Evolutionary conservation across 2,329 filamentous ascomycete species (phyloP), one percentile per base, ranked within the genome.

Genomic region (Trichoderma guizhouense): DNA sequence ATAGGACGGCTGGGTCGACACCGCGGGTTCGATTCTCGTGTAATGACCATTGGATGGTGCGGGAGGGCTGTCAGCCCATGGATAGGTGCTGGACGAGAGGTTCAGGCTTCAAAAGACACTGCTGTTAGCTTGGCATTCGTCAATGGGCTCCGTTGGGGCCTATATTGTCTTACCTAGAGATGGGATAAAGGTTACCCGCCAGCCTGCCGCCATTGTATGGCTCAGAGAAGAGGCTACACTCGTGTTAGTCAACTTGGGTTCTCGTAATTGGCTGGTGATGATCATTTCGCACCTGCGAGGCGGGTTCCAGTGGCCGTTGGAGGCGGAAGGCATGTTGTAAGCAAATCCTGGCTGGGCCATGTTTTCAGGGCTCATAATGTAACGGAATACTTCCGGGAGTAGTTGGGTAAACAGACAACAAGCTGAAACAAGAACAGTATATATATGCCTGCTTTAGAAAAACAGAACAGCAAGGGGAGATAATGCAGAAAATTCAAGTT

Each of bases 261-360:
- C 18, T 69, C 64, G 28, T 61, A 26, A 11, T 32, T 53, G 47
- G 63, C 47, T 69, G 53, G 32, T 58, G 64, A 18, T 73, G 57
- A 73, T 71, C 62, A 76, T 72, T 78, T 80, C 85, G 83, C 84
- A 88, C 86, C 86, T 88, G 81, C 84, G 85, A 75, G 83, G 81
- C 74, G 84, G 78, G 74, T 83, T 83, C 86, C 86, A 88, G 72
- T 84, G 82, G 76, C 84, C 82, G 79, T 82, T 83, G 73, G 84
- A 80, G 79, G 83, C 82, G 77, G 81, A 80, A 75, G 85, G 78
- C 74, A 79, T 81, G 78, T 82, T 84, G 79, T 86, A 87, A 74
- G 82, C 80, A 81, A 84, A 82, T 69, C 86, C 83, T 77, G 83
- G 81, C 74, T 85, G 84, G 58, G 83, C 81, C 84, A 86, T 84